Base-by-base conservation (phyloP, 2,329 filamentous ascomycete genomes). In the Pseudopithomyces maydicus region DNA sequence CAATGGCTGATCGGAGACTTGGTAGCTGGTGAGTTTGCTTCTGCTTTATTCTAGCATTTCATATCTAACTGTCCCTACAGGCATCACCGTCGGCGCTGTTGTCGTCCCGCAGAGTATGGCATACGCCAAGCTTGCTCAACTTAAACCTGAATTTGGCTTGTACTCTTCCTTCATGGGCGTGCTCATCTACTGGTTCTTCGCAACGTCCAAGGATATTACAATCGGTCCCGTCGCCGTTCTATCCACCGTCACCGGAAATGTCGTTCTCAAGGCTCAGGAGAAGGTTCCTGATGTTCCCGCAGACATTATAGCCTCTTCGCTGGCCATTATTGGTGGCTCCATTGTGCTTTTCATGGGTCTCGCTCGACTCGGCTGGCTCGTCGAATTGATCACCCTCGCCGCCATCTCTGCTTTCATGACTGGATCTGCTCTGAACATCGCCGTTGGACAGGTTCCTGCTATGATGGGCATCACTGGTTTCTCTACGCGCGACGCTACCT, bases 151-250 rank as follows among this genome's bases (percentile, higher is more conserved):
- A 72, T 98, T 89, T 68, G 94, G 95, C 55, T 83, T 98, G 1
- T 96, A 96, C 77, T 95, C 94, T 0, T 97, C 94, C 0, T 98
- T 99, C 75, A 96, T 97, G 87, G 95, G 95, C 49, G 92, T 96
- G 2, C 75, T 97, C 59, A 84, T 97, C 60, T 99, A 99, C 78
- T 98, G 94, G 94, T 90, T 98, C 74, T 98, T 98, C 71, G 95
- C 94, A 32, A 99, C 95, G 0, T 97, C 94, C 7, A 99, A 98
- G 75, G 95, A 99, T 75, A 98, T 99, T 70, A 97, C 94, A 14
- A 98, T 98, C 52, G 94, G 94, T 12, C 94, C 94, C 19, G 95
- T 98, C 46, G 95, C 95, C 36, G 95, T 98, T 63, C 88, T 98
- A 82, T 98, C 94, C 0, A 95, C 91, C 4, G 83, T 99, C 19